Evolutionary conservation across 768 basidiomycete genomes (phyloP).

Genomic region (Hemileccinum rubropunctum): DNA sequence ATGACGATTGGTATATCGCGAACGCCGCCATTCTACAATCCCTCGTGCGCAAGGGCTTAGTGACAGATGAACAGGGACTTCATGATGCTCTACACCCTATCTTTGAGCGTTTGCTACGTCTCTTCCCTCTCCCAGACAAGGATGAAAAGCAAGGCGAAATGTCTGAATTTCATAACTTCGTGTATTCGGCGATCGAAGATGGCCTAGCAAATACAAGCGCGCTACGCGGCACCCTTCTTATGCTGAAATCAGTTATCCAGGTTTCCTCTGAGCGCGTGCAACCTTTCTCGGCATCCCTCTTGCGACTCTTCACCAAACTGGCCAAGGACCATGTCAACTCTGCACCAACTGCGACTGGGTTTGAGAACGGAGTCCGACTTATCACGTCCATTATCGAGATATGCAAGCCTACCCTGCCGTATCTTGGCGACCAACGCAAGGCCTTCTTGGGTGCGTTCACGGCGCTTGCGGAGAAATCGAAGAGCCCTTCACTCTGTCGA

Average conservation of each 20-base stretch:
- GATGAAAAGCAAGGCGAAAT: constrained; percentile 71
- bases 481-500: constrained; percentile 71
- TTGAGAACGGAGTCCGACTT: constrained; percentile 60
- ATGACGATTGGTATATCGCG: constrained; percentile 73
- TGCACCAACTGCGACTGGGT: constrained; percentile 44
- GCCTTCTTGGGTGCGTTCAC: constrained; percentile 75
- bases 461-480: constrained; percentile 86
- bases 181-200: constrained; percentile 72
- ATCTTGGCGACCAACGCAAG: constrained; percentile 83
- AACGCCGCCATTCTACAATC: constrained; percentile 76
- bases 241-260: constrained; percentile 83
- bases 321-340: constrained; percentile 83
- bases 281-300: constrained; percentile 66
- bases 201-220: constrained; percentile 71
- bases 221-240: constrained; percentile 76
- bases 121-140: constrained; percentile 77
- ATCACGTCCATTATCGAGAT: constrained; percentile 84
- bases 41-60: constrained; percentile 83
- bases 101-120: constrained; percentile 72
- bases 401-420: constrained; percentile 73
- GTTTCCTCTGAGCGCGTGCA: constrained; percentile 83
- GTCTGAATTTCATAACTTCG: constrained; percentile 74
- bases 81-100: constrained; percentile 83
- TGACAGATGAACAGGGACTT: constrained; percentile 73
- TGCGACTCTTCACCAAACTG: constrained; percentile 82